Evolutionary conservation across 2,329 filamentous ascomycete species (phyloP), one percentile per base, ranked within the genome.

Genomic region (Fulvia fulva): DNA sequence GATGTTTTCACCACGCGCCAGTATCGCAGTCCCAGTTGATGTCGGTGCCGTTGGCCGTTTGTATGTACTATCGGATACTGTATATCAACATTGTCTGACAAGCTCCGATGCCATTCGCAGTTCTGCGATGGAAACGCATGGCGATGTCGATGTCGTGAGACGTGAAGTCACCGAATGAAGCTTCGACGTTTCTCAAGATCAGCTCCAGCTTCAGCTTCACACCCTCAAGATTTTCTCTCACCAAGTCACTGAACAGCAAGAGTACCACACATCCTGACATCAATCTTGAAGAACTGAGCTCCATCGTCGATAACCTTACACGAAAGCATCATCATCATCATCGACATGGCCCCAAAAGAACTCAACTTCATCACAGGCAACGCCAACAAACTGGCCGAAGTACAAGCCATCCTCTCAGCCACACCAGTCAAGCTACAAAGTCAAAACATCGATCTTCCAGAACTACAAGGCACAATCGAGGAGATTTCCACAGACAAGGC

Each of bases 291-390:
- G 76, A 80, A 63, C 78, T 99, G 65, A 92, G 95, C 76, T 99
- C 99, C 79, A 96, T 99, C 72, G 97, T 93, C 1, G 89, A 93
- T 75, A 99, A 99, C 77, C n/a, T n/a, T n/a, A n/a, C n/a, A n/a
- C n/a, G n/a, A n/a, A n/a, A n/a, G n/a, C n/a, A n/a, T n/a, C 37
- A 7, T 16, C 3, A 41, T 1, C 19, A 3, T 7, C 37, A 19
- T 41, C 37, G 62, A 21, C 50, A 69, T 70, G 67, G 67, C 68
- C 19, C 68, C 67, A 37, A 78, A 79, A 65, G 76, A 80, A 63
- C 78, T 99, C 65, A 92, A 95, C 76, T 99, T 99, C 79, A 96
- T 99, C 72, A 97, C 93, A 1, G 89, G 93, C 75, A 99, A 99
- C 77, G 86, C 87, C 70, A 95, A 96, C 79, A 99, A 99, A 79